Conservation (phyloP, 2,329 filamentous ascomycete genomes). For the Scleromitrula shiraiana region DNA sequence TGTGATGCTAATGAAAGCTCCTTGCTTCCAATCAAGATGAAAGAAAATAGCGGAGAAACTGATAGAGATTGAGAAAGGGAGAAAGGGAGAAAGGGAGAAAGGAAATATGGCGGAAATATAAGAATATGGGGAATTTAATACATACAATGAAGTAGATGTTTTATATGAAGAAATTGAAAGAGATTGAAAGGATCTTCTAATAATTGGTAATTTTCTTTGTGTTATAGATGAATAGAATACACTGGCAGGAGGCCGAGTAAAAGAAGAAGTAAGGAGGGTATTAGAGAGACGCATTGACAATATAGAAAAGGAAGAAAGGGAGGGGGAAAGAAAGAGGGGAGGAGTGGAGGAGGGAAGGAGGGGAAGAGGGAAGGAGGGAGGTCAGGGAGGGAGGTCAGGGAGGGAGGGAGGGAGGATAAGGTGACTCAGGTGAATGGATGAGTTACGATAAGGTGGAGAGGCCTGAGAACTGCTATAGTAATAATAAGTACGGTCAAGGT, state of each 20-base stretch:
- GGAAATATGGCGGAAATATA: no score
- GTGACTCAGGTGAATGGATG: no score
- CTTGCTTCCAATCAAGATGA: neutral
- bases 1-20: no score
- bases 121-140: no score
- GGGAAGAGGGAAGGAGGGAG: neutral
- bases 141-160: slow-evolving; percentile 8
- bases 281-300: slow-evolving; percentile 27
- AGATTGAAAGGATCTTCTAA: slow-evolving; percentile 6
- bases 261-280: slow-evolving; percentile 19
- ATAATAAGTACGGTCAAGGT: no score
- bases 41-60: slow-evolving; percentile 2
- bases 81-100: neutral
- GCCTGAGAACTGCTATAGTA: no score
- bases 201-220: slow-evolving; percentile 19
- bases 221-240: slow-evolving; percentile 13
- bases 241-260: slow-evolving; percentile 21
- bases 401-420: neutral
- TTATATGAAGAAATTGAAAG: slow-evolving; percentile 6
- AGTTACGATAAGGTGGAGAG: no score
- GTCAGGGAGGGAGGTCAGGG: neutral
- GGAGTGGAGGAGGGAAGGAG: neutral
- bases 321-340: neutral
- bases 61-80: neutral
- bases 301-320: neutral